Evolutionary conservation across 2,329 filamentous ascomycete genomes (phyloP).

Genomic region (Onygenales sp.): DNA sequence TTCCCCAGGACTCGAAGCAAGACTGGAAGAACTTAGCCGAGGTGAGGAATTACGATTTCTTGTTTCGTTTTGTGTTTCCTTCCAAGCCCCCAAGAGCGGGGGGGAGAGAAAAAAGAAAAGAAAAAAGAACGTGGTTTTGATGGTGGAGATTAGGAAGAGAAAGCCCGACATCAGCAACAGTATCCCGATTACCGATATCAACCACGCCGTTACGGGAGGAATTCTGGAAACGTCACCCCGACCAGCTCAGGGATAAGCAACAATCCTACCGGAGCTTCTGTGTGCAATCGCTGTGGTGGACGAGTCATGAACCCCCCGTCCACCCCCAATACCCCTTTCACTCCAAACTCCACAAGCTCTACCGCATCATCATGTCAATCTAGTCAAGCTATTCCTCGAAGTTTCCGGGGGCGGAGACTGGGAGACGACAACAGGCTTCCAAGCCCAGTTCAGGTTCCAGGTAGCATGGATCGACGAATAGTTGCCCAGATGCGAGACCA

Average conservation of each 20-base stretch:
- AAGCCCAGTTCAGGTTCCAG: slow-evolving; percentile 18
- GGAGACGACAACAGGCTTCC: slow-evolving; percentile 16
- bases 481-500: slow-evolving; percentile 21
- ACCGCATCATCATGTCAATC: slow-evolving; percentile 18
- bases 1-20: slow-evolving; percentile 64
- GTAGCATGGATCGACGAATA: slow-evolving; percentile 14
- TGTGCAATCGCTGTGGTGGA: slow-evolving; percentile 36
- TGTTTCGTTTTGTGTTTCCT: neutral
- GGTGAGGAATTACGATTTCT: slow-evolving; percentile 34
- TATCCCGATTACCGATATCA: slow-evolving; percentile 95
- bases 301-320: slow-evolving; percentile 38
- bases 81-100: neutral
- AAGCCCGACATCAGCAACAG: slow-evolving; percentile 74
- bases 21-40: slow-evolving; percentile 86
- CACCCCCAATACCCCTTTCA: slow-evolving; percentile 33
- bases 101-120: neutral
- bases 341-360: slow-evolving; percentile 18
- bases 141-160: slow-evolving; percentile 59
- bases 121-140: slow-evolving; percentile 6
- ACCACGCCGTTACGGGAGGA: slow-evolving; percentile 60
- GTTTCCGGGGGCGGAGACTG: slow-evolving; percentile 14
- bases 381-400: slow-evolving; percentile 17
- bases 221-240: slow-evolving; percentile 31
- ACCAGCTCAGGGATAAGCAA: slow-evolving; percentile 25
- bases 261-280: slow-evolving; percentile 28